These are phyloP conservation scores for Alisma plantagoaquatica DNA, from an alignment of 106 monocot genomes.

Conservation along the genomic window DNA sequence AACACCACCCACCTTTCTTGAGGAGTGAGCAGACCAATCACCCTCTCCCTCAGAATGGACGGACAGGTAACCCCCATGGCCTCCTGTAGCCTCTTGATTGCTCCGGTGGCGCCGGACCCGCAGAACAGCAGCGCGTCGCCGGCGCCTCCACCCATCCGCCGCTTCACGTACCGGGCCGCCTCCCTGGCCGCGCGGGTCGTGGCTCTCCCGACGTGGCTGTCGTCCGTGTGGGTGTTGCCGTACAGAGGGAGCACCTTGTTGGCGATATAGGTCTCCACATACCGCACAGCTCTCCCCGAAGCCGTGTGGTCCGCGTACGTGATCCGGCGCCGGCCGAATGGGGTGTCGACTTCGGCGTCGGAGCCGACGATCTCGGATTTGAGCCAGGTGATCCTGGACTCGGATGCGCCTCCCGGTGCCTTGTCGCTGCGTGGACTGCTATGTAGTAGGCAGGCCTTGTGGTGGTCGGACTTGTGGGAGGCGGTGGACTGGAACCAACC, in stretches of 20 bases:
- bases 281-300: conserved; percentile 38
- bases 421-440: too few species aligned
- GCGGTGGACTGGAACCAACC: too few species aligned
- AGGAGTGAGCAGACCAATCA: conserved; percentile 6
- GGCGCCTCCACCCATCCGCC: conserved; percentile 23
- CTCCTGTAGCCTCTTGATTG: conserved; percentile 56
- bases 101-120: too few species aligned
- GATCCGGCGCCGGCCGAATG: conserved; percentile 29
- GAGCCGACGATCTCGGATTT: conserved; percentile 36
- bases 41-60: conserved; percentile 23
- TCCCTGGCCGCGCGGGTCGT: too few species aligned
- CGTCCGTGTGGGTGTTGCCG: conserved; percentile 55
- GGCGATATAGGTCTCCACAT: conserved; percentile 31
- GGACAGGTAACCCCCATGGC: conserved; percentile 40
- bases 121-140: conserved; percentile 35
- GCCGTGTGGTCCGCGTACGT: conserved; percentile 56
- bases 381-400: conserved; percentile 31
- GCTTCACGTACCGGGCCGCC: conserved; percentile 36
- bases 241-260: too few species aligned
- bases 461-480: too few species aligned
- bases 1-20: too few species aligned
- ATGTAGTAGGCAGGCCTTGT: too few species aligned
- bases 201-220: conserved; percentile 62
- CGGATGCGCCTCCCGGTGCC: too few species aligned
- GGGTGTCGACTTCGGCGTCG: too few species aligned